Evolutionary conservation across 805 yeast genomes (phyloP).

Genomic region (Priceomyces fermenticarens): DNA sequence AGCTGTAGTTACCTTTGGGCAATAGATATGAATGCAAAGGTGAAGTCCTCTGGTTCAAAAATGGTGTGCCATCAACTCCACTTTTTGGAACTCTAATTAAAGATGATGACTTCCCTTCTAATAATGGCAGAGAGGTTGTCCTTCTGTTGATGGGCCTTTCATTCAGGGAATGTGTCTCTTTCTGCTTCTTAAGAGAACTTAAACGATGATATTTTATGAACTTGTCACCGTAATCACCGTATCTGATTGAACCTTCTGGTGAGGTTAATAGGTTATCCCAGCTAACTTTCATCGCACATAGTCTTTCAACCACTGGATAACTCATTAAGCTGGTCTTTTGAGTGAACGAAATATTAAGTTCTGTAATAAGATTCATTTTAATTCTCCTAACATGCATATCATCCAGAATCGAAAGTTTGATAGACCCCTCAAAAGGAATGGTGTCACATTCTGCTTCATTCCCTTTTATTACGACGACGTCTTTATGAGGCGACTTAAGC

Average conservation of each 20-base stretch:
- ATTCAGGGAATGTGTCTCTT: constrained; percentile 1
- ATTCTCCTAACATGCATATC: constrained; percentile 38
- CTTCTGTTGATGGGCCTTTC: constrained; percentile 26
- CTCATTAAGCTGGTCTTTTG: constrained; percentile 29
- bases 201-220: constrained; percentile 21
- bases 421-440: constrained; percentile 43
- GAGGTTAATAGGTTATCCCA: constrained; percentile 48
- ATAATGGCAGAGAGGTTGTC: constrained; percentile 29
- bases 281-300: constrained; percentile 38
- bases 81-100: constrained; percentile 27
- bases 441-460: constrained; percentile 43
- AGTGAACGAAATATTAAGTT: constrained; percentile 39
- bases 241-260: constrained; percentile 34
- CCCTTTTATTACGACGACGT: constrained; percentile 42
- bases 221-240: constrained; percentile 42
- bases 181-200: constrained; percentile 6
- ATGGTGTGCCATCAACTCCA: constrained; percentile 46
- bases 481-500: constrained; percentile 39
- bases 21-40: constrained; percentile 35
- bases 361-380: constrained; percentile 40
- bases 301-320: constrained; percentile 36
- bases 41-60: constrained; percentile 22
- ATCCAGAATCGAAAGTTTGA: constrained; percentile 44
- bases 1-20: constrained; percentile 51
- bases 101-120: constrained; percentile 6